Percentiles rank a stretch among this genome's conserved stretches.
These are phyloP conservation scores for Monosporascus ibericus DNA, from an alignment of 2,329 filamentous ascomycete genomes.

Conservation along the genomic window DNA sequence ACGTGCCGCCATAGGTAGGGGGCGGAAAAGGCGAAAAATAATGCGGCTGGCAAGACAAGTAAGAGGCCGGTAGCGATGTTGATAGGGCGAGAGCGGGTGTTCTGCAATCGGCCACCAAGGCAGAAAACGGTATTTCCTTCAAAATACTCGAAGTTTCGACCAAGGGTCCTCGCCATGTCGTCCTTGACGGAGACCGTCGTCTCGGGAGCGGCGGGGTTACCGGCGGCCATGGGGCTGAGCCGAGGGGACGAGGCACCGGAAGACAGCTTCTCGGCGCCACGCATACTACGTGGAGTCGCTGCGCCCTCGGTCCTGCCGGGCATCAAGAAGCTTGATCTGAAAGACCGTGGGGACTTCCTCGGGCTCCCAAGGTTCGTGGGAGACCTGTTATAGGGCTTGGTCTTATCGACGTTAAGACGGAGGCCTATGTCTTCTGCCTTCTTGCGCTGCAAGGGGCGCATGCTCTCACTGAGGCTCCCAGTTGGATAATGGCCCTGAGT, in stretches of 20 bases:
- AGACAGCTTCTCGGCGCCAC: slow-evolving; percentile 76
- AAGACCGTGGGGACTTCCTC: slow-evolving; percentile 67
- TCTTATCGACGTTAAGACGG: slow-evolving; percentile 54
- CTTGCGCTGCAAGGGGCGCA: slow-evolving; percentile 63
- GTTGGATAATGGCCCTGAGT: slow-evolving; percentile 51
- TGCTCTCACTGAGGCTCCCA: slow-evolving; percentile 68
- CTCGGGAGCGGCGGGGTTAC: slow-evolving; percentile 14
- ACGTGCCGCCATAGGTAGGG: slow-evolving; percentile 81
- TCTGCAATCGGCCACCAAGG: slow-evolving; percentile 78
- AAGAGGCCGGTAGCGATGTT: slow-evolving; percentile 81
- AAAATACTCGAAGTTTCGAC: slow-evolving; percentile 87
- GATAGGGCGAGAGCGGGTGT: slow-evolving; percentile 79
- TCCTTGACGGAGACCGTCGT: slow-evolving; percentile 21
- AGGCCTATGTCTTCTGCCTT: slow-evolving; percentile 37
- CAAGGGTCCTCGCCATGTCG: slow-evolving; percentile 35
- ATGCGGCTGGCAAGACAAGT: slow-evolving; percentile 67
- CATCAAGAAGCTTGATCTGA: slow-evolving; percentile 69
- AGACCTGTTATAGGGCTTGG: slow-evolving; percentile 44
- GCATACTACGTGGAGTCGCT: slow-evolving; percentile 46
- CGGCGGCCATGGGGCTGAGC: slow-evolving; percentile 32
- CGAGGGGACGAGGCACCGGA: slow-evolving; percentile 72
- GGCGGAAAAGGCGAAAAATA: slow-evolving; percentile 84
- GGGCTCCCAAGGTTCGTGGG: slow-evolving; percentile 51
- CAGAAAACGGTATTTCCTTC: slow-evolving; percentile 90
- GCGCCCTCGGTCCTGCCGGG: slow-evolving; percentile 47